Percentiles rank a stretch among this genome's conserved stretches.
These are phyloP conservation scores for Adenanthera pavonina DNA, from an alignment of 306 rosid species.

Conservation along the genomic window DNA sequence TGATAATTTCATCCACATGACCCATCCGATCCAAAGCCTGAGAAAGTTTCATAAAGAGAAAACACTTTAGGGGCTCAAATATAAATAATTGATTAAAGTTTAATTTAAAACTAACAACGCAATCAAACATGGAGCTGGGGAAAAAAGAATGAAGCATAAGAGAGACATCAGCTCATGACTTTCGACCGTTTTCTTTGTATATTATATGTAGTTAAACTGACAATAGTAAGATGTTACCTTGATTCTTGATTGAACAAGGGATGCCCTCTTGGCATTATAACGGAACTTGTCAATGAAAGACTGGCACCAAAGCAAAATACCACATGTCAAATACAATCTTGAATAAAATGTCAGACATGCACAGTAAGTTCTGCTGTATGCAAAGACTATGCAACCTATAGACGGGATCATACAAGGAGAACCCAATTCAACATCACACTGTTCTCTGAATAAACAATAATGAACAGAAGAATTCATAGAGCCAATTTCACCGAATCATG, in stretches of 20 bases:
- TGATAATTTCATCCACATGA: slow-evolving; percentile 84
- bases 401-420: slow-evolving; percentile 15
- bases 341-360: slow-evolving; percentile 28
- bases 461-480: slow-evolving; percentile 9
- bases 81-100: slow-evolving; percentile 29
- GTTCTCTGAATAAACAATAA: background rate
- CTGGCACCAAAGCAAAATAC: slow-evolving; percentile 51
- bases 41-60: slow-evolving; percentile 37
- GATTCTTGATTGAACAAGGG: slow-evolving; percentile 99
- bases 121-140: slow-evolving; percentile 26
- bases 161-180: background rate
- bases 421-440: background rate
- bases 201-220: slow-evolving; percentile 17
- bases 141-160: slow-evolving; percentile 5
- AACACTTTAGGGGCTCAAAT: slow-evolving; percentile 3
- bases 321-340: slow-evolving; percentile 43
- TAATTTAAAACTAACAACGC: slow-evolving; percentile 27
- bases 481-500: slow-evolving; percentile 6
- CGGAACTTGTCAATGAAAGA: slow-evolving; percentile 96
- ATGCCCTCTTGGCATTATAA: slow-evolving; percentile 97
- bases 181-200: slow-evolving; percentile 34
- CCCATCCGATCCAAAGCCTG: slow-evolving; percentile 97
- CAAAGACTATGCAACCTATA: slow-evolving; percentile 1
- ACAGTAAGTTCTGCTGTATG: slow-evolving; percentile 21
- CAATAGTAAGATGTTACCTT: slow-evolving; percentile 62